Evolutionary conservation across 805 yeast genomes (phyloP).

Genomic region (Candida ipomoeae): DNA sequence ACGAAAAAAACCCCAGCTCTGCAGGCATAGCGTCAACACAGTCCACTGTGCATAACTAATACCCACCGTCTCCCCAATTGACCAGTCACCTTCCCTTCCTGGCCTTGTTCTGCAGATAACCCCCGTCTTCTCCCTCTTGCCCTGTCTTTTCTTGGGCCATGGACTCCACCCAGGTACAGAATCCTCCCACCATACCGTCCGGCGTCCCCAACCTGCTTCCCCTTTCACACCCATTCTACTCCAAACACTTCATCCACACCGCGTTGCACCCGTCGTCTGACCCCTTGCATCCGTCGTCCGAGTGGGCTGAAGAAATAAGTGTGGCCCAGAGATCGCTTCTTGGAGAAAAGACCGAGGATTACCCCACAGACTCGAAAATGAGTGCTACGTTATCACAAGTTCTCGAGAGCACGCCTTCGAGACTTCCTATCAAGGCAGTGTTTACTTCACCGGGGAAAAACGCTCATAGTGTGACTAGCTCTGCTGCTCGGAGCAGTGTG

Average conservation of each 20-base stretch:
- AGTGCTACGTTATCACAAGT: not conserved
- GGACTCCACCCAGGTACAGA: slow-evolving; percentile 9
- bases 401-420: slow-evolving; percentile 10
- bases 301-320: slow-evolving; percentile 6
- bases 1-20: slow-evolving; percentile 1
- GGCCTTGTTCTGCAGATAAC: not conserved
- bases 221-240: slow-evolving; percentile 6
- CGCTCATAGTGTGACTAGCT: too few relatives aligned
- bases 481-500: not conserved
- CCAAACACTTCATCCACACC: slow-evolving; percentile 7
- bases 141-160: slow-evolving; percentile 1
- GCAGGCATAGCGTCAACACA: slow-evolving; percentile 4
- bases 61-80: not conserved
- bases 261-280: slow-evolving; percentile 6
- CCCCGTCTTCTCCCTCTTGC: not conserved
- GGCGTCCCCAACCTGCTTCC: not conserved
- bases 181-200: not conserved
- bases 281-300: too few relatives aligned
- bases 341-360: not conserved
- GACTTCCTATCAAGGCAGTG: not conserved
- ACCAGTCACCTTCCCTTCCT: not conserved
- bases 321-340: too few relatives aligned
- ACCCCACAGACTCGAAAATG: slow-evolving; percentile 7
- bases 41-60: not conserved
- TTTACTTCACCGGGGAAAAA: slow-evolving; percentile 1